These are phyloP conservation scores for Stagonosporopsis chrysanthemi DNA, from an alignment of 2,329 filamentous ascomycete genomes.

Conservation along the genomic window DNA sequence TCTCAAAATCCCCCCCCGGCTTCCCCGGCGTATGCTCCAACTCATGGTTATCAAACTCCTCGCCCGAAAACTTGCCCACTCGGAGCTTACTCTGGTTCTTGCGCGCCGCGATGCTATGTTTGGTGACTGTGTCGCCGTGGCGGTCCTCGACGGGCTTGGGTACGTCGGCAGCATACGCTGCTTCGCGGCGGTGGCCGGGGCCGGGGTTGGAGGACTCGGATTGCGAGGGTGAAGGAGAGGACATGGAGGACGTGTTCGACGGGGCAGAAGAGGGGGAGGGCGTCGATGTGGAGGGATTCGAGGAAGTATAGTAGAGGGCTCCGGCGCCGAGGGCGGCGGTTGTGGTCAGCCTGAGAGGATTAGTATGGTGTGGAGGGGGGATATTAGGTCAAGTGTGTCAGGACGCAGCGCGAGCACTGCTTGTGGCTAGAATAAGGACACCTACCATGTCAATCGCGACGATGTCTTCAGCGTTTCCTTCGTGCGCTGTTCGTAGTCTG, in stretches of 20 bases:
- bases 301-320: slow-evolving; percentile 27
- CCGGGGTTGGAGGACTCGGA: neutral
- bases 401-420: neutral
- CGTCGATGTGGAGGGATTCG: neutral
- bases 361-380: slow-evolving; percentile 2
- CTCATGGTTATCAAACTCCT: slow-evolving; percentile 39
- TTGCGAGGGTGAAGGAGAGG: neutral
- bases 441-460: slow-evolving; percentile 30
- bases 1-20: slow-evolving; percentile 36
- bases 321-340: slow-evolving; percentile 25
- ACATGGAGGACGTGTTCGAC: neutral
- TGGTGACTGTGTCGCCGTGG: slow-evolving; percentile 33
- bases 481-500: slow-evolving; percentile 30
- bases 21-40: slow-evolving; percentile 27
- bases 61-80: slow-evolving; percentile 32
- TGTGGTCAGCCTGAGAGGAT: slow-evolving; percentile 25
- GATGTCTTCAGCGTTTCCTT: slow-evolving; percentile 27
- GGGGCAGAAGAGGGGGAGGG: neutral
- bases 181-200: slow-evolving; percentile 18
- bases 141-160: slow-evolving; percentile 38
- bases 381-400: neutral
- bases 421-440: slow-evolving; percentile 3
- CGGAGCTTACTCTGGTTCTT: slow-evolving; percentile 36
- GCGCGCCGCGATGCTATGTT: slow-evolving; percentile 35
- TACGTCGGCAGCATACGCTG: slow-evolving; percentile 25